Percentiles rank a stretch among this genome's conserved stretches.
phyloP scores from a whole-genome alignment of 2,329 filamentous ascomycete genomes.

The Botrytis aclada region DNA sequence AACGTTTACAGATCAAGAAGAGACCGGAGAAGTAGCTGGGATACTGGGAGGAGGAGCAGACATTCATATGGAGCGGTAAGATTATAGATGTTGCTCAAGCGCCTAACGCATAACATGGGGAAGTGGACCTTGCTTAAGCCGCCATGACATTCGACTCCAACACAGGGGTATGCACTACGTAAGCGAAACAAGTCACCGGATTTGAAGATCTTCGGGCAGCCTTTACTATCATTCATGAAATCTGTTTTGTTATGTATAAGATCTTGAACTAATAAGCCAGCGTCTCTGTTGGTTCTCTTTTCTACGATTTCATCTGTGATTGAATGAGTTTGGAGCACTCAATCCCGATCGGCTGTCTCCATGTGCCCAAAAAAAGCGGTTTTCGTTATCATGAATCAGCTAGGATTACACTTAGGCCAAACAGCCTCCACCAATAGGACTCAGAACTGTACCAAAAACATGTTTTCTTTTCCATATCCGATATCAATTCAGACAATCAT shows the following conservation, averaged over 20 bases:
- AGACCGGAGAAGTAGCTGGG: neutral
- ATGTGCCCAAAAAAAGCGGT: neutral
- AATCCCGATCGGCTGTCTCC: neutral
- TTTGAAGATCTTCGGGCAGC: neutral
- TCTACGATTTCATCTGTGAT: neutral
- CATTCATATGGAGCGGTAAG: neutral
- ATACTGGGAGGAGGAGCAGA: neutral
- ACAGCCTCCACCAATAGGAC: neutral
- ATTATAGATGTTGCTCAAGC: neutral
- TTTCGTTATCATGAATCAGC: neutral
- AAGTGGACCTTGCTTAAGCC: conserved; percentile 4
- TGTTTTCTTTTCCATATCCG: neutral
- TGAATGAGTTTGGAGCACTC: neutral
- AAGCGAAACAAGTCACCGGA: neutral
- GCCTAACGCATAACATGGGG: conserved; percentile 2
- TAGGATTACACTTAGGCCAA: neutral
- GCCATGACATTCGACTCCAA: conserved; percentile 12
- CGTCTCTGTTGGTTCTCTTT: neutral
- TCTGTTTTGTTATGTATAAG: neutral
- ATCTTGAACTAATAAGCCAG: neutral
- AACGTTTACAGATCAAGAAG: neutral
- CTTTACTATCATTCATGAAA: neutral
- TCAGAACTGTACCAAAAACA: neutral
- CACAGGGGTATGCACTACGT: conserved; percentile 8
- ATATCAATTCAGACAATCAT: neutral